Evolutionary conservation across 1,284 basidiomycete genomes (phyloP).

Genomic region (Rhizopogon parksii): DNA sequence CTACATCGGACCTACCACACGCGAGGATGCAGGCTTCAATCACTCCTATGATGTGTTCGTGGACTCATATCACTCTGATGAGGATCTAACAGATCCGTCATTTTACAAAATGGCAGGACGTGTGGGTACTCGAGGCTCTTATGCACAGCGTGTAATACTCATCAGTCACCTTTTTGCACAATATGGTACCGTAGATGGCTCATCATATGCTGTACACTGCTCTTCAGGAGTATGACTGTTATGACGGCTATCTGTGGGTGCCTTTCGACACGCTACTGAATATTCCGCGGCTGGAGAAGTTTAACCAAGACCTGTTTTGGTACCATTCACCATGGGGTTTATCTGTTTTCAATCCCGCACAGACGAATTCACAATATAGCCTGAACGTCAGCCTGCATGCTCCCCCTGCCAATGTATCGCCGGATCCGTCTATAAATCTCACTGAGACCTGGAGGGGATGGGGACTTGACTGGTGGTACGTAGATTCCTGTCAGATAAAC

Average conservation of each 20-base stretch:
- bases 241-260: slow-evolving; percentile 46
- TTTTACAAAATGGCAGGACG: slow-evolving; percentile 42
- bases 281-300: slow-evolving; percentile 40
- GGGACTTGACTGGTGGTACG: slow-evolving; percentile 39
- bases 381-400: slow-evolving; percentile 25
- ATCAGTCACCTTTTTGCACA: neutral
- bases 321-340: slow-evolving; percentile 42
- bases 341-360: slow-evolving; percentile 35
- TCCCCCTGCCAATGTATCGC: slow-evolving; percentile 33
- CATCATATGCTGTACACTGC: slow-evolving; percentile 49
- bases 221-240: slow-evolving; percentile 38
- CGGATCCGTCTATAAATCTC: slow-evolving; percentile 32
- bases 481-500: neutral
- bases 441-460: slow-evolving; percentile 34
- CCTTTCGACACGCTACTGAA: slow-evolving; percentile 47
- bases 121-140: slow-evolving; percentile 20
- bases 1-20: slow-evolving; percentile 40
- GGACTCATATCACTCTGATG: slow-evolving; percentile 39
- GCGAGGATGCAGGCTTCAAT: slow-evolving; percentile 42
- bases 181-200: slow-evolving; percentile 31
- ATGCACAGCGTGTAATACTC: neutral
- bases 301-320: slow-evolving; percentile 40
- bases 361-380: slow-evolving; percentile 16
- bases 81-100: slow-evolving; percentile 31
- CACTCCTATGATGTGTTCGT: slow-evolving; percentile 46